Conservation (phyloP, 202 grass and related monocot genomes). For the Saccharum hybrid region DNA sequence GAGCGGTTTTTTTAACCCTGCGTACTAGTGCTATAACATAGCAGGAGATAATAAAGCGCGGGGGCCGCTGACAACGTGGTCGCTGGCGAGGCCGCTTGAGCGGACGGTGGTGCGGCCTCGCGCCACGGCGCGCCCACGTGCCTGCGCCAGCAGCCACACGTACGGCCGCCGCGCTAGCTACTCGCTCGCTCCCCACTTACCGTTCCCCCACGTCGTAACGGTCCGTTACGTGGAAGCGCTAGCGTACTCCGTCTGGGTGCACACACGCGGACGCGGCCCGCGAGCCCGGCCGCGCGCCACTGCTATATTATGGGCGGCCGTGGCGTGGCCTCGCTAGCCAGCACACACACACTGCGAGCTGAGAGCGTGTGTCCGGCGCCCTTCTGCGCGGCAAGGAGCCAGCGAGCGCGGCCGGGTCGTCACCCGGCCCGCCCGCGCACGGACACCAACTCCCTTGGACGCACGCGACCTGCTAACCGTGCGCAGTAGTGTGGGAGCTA, state of each 20-base stretch:
- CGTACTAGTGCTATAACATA: too few species aligned
- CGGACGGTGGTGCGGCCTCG: background rate
- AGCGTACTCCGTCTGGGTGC: background rate
- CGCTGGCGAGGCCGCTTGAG: background rate
- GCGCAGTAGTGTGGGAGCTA: too few species aligned
- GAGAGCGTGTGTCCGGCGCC: background rate
- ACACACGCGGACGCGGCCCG: too few species aligned
- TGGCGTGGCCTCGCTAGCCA: background rate
- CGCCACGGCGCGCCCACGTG: conserved; percentile 38
- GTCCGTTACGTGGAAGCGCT: background rate
- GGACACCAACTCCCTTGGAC: too few species aligned
- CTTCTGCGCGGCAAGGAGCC: background rate
- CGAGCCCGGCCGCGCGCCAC: background rate
- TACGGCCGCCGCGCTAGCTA: background rate
- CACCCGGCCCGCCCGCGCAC: too few species aligned
- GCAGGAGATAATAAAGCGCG: too few species aligned
- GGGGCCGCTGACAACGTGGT: background rate
- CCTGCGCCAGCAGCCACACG: background rate
- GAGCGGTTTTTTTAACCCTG: too few species aligned
- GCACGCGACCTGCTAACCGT: too few species aligned
- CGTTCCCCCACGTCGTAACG: background rate
- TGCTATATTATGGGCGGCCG: conserved; percentile 48
- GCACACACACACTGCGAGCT: background rate
- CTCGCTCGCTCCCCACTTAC: background rate
- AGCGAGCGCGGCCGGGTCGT: background rate